These are phyloP conservation scores for Aspergillus campestris DNA, from an alignment of 495 filamentous ascomycete genomes.

Conservation along the genomic window DNA sequence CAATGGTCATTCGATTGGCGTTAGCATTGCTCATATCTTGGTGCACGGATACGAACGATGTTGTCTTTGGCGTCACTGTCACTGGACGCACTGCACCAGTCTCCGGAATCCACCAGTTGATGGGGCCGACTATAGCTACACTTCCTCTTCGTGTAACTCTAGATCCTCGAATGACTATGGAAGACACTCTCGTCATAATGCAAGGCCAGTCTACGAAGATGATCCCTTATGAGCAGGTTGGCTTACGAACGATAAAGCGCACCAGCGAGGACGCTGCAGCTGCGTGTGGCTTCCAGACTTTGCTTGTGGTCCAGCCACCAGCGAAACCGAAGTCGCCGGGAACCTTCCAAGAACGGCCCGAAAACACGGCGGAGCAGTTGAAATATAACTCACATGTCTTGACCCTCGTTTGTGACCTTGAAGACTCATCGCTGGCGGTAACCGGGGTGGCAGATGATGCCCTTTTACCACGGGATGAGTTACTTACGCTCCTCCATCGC, in stretches of 20 bases:
- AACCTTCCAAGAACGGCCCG: not conserved
- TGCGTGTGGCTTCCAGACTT: constrained; percentile 24
- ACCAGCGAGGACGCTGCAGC: constrained; percentile 13
- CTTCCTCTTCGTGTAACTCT: not conserved
- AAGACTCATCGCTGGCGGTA: constrained; percentile 33
- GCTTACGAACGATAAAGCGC: constrained; percentile 5
- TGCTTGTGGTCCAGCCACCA: constrained; percentile 9
- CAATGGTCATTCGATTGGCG: constrained; percentile 21
- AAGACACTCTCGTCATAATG: constrained; percentile 8
- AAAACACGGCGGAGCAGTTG: not conserved
- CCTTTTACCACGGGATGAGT: not conserved
- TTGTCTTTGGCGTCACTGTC: constrained; percentile 31
- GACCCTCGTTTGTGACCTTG: not conserved
- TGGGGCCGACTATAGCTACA: constrained; percentile 15
- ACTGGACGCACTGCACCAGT: constrained; percentile 27
- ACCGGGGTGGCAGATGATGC: constrained; percentile 39
- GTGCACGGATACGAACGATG: constrained; percentile 29
- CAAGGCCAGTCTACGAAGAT: too few species aligned
- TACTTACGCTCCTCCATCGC: not conserved
- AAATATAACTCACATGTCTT: not conserved
- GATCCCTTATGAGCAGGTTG: too few species aligned
- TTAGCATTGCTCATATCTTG: constrained; percentile 32
- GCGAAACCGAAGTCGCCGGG: not conserved
- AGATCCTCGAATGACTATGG: not conserved
- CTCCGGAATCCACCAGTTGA: constrained; percentile 24